Evolutionary conservation across 352 stramenopile genomes (phyloP), one percentile per base, ranked within the genome.

Genomic region (Globisporangium recalcitrans): DNA sequence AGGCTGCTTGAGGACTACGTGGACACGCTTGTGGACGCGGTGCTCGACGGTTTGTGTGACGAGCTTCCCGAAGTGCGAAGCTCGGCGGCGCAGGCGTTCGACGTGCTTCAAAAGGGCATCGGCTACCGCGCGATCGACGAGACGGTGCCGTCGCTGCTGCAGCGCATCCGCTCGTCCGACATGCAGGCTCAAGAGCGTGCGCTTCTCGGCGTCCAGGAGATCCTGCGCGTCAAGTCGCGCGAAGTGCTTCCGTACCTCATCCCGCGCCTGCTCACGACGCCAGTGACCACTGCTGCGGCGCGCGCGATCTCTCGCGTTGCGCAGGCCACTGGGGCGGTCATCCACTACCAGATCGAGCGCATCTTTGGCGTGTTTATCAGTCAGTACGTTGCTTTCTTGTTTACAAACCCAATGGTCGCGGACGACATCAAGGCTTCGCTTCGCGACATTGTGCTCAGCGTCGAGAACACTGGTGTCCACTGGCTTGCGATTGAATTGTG

Each of bases 201-300:
- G 31, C 78, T 99, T 40, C 95, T 97, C 60, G 98, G 97, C 60
- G 78, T 99, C 19, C 97, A 98, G 62, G 96, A 99, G 58, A 98
- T 99, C 64, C 67, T 99, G 53, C 87, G 88, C 38, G 83, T 99
- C 40, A 96, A 98, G 72, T 97, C 95, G 29, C 85, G 90, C 48
- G 97, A 99, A 66, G 81, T 99, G 56, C 77, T 99, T 27, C 90
- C 97, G 56, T 98, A 98, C 71, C 83, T 99, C 58, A 95, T 99
- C 51, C 97, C 97, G 16, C 93, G 91, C 51, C 72, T 99, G 44
- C 74, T 99, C 24, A 90, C 87, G 60, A 85, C 75, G 34, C 97
- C 97, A 9, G 82, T 99, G 48, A 92, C 86, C 29, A 72, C 75
- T 8, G 92, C 88, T 32, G 86, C 98, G 21, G 86, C 96, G 6